Conservation (phyloP, 2,329 filamentous ascomycete genomes). For the Tympanopsis confertula region DNA sequence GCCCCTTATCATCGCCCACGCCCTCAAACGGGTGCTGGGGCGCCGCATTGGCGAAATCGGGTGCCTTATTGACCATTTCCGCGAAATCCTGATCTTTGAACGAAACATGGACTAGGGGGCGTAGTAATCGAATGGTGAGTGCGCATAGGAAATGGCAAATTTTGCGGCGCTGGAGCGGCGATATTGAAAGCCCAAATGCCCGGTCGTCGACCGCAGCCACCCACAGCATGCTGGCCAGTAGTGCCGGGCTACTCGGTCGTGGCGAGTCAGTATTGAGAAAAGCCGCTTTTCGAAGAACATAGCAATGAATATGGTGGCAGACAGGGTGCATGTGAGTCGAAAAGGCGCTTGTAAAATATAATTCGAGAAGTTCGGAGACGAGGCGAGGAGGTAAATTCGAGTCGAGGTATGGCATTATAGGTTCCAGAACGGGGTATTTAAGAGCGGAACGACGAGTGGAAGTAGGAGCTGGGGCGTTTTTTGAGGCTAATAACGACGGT, state of each 20-base stretch:
- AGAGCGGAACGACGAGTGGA: not conserved
- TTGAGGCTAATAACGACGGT: no score
- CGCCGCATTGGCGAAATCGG: not conserved
- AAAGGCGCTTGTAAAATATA: slow-evolving; percentile 1
- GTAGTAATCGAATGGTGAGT: not conserved
- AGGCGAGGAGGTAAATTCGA: not conserved
- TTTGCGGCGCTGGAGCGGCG: not conserved
- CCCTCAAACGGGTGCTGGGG: not conserved
- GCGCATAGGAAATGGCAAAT: slow-evolving; percentile 1
- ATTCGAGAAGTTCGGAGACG: not conserved
- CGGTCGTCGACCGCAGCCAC: not conserved
- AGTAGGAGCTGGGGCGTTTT: not conserved
- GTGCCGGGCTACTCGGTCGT: not conserved
- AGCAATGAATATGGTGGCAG: slow-evolving; percentile 1
- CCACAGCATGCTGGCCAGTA: slow-evolving; percentile 1
- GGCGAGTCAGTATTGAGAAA: not conserved
- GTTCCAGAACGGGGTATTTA: not conserved
- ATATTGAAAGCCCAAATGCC: not conserved
- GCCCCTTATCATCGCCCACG: not conserved
- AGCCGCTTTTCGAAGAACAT: not conserved
- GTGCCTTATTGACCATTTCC: not conserved
- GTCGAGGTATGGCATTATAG: not conserved
- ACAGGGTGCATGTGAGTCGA: slow-evolving; percentile 1
- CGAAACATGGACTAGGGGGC: not conserved
- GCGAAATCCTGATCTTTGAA: not conserved